These are phyloP conservation scores for Mycena latifolia DNA, from an alignment of 768 basidiomycete species.

Conservation along the genomic window DNA sequence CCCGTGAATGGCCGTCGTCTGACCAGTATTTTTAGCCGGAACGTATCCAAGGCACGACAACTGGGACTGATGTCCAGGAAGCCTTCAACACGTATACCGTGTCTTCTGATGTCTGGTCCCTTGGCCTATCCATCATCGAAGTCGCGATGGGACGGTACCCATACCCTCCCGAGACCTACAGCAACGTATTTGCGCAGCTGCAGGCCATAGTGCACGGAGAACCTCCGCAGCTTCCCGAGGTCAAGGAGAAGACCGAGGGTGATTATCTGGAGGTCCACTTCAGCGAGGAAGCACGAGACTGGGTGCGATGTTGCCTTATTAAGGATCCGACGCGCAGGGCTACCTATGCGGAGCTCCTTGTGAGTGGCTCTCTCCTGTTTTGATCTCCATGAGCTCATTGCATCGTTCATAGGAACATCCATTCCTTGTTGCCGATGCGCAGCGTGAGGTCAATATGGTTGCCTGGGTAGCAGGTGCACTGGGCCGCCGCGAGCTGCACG, in stretches of 20 bases:
- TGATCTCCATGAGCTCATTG: conserved; percentile 1
- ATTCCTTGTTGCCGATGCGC: conserved; percentile 74
- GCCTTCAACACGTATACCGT: conserved; percentile 93
- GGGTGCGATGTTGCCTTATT: conserved; percentile 82
- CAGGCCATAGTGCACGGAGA: conserved; percentile 98
- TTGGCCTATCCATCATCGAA: conserved; percentile 95
- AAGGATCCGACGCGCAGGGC: conserved; percentile 86
- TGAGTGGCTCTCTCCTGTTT: conserved; percentile 46
- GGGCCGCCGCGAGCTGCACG: conserved; percentile 37
- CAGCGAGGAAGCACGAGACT: conserved; percentile 79
- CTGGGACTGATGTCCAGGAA: conserved; percentile 76
- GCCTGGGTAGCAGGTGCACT: conserved; percentile 80
- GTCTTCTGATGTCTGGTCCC: conserved; percentile 97
- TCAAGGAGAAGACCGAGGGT: conserved; percentile 55
- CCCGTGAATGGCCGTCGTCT: conserved; percentile 4
- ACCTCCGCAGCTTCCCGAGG: conserved; percentile 86
- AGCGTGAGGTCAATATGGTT: conserved; percentile 83
- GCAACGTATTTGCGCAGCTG: conserved; percentile 94
- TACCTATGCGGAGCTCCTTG: conserved; percentile 86
- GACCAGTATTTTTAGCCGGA: conserved; percentile 74
- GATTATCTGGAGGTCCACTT: conserved; percentile 32
- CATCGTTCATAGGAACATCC: conserved; percentile 73
- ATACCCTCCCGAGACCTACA: conserved; percentile 97
- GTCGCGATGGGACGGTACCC: conserved; percentile 92
- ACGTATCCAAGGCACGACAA: conserved; percentile 83